These are phyloP conservation scores for Haematococcus sp. DNA, from an alignment of 139 green algal species.

Conservation along the genomic window DNA sequence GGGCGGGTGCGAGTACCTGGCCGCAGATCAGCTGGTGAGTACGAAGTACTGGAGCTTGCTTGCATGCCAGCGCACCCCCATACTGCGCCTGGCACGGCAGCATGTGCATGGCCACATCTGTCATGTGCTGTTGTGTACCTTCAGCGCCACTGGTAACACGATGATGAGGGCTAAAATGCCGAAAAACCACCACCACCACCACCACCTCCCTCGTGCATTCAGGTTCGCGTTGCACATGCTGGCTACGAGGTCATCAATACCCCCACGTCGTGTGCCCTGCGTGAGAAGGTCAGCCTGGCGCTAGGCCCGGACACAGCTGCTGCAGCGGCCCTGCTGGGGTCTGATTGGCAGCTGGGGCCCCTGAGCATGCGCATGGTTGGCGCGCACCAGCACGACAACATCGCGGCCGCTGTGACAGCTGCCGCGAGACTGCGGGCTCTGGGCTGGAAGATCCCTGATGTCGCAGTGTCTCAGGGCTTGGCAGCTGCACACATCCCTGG, in stretches of 20 bases:
- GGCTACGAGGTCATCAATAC: neutral
- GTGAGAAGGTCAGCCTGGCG: neutral
- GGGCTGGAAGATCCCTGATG: conserved; percentile 30
- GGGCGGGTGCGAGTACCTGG: conserved; percentile 17
- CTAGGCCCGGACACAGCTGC: neutral
- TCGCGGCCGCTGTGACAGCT: conserved; percentile 56
- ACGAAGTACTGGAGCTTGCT: neutral
- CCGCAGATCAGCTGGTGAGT: conserved; percentile 29
- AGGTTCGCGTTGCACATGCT: too few species aligned
- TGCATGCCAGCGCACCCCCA: neutral
- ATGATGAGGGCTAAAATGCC: neutral
- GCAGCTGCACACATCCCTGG: conserved; percentile 49
- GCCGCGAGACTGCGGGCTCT: conserved; percentile 34
- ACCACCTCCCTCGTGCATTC: neutral
- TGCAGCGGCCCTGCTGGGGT: conserved; percentile 20
- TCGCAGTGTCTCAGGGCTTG: conserved; percentile 42
- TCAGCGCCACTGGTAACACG: neutral
- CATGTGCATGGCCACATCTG: neutral
- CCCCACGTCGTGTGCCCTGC: neutral
- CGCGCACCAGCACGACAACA: conserved; percentile 67
- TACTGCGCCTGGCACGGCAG: neutral
- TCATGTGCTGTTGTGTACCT: neutral
- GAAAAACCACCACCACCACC: conserved; percentile 7
- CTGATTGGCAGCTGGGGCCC: too few species aligned
- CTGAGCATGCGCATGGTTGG: conserved; percentile 44